Conservation (phyloP, 129 eudicot species). For the Cynara cardunculus region DNA sequence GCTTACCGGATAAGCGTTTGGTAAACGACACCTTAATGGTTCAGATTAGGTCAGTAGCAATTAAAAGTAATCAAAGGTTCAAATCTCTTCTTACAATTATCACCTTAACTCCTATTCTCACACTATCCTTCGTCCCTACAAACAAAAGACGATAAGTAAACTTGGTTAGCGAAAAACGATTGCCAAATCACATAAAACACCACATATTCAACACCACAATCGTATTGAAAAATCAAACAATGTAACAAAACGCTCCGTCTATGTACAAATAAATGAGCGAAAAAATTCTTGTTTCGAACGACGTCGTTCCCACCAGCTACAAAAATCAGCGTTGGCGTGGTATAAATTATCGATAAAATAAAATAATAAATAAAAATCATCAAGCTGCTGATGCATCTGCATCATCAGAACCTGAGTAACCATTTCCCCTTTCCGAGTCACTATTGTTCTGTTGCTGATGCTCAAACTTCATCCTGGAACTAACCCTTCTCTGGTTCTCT, state of each 20-base stretch:
- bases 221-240: neutral
- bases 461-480: constrained; percentile 50
- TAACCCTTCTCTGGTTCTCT: constrained; percentile 55
- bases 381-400: constrained; percentile 32
- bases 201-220: neutral
- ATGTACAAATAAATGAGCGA: constrained; percentile 15
- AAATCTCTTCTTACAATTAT: no score
- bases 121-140: no score
- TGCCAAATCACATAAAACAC: neutral
- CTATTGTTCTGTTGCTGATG: constrained; percentile 30
- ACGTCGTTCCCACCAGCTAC: neutral
- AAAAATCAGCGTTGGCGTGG: neutral
- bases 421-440: constrained; percentile 53
- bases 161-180: no score
- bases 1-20: no score
- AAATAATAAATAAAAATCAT: constrained; percentile 14
- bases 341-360: neutral
- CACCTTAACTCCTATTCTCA: no score
- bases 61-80: no score
- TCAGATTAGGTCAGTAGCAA: no score
- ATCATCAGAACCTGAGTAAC: constrained; percentile 64
- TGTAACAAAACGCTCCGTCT: constrained; percentile 2
- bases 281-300: neutral
- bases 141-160: no score
- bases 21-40: no score